phyloP scores from a whole-genome alignment of 305 asterid species.

The Solanum hybrid region DNA sequence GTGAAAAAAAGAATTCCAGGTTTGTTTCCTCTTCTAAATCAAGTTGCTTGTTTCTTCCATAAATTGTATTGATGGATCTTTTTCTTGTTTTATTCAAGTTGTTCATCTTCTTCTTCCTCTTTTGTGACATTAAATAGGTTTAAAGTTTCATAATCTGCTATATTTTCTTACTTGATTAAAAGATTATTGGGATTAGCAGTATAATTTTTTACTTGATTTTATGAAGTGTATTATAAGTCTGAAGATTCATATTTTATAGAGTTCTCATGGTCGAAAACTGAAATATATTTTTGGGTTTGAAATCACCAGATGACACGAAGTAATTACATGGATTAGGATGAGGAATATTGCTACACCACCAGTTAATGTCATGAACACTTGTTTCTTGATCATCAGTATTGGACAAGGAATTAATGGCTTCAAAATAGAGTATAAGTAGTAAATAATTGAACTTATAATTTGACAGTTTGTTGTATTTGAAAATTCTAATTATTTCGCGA shows the following conservation, averaged over 20 bases:
- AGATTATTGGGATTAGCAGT: background rate
- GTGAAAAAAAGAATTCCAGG: background rate
- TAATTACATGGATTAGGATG: constrained; percentile 47
- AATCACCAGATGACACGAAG: constrained; percentile 25
- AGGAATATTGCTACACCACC: constrained; percentile 62
- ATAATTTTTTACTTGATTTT: background rate
- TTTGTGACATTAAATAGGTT: background rate
- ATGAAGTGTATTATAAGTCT: background rate
- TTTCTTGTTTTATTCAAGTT: background rate
- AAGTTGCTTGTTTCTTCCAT: background rate
- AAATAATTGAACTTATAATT: background rate
- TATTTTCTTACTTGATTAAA: background rate
- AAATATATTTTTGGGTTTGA: constrained; percentile 20
- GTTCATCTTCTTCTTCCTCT: background rate
- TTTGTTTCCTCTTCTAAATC: background rate
- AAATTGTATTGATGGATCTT: background rate
- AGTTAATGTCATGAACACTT: constrained; percentile 16
- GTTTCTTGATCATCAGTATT: constrained; percentile 1
- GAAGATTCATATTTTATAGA: background rate
- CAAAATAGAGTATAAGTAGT: constrained; percentile 6
- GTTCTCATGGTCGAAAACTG: constrained; percentile 34
- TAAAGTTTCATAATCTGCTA: background rate
- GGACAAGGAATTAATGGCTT: background rate
- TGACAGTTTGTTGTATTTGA: background rate
- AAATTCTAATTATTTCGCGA: too few species aligned